Evolutionary conservation across 164 flowering plant genomes (phyloP).

Genomic region (Buxus sempervirens): DNA sequence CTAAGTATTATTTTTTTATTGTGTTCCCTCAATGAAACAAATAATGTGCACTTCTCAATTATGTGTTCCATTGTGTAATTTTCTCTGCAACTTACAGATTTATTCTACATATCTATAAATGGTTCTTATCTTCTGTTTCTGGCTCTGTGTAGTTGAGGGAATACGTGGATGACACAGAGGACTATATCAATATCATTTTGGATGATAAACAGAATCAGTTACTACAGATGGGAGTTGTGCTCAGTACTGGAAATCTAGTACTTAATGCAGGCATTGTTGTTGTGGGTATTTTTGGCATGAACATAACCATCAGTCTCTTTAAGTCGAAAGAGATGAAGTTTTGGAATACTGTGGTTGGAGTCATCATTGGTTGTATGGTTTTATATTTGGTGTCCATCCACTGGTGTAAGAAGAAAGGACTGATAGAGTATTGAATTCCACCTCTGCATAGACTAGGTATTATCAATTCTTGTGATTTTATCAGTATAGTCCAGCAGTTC

Average conservation of each 20-base stretch:
- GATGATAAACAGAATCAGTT: constrained; percentile 14
- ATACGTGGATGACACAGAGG: constrained; percentile 12
- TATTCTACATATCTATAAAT: neutral
- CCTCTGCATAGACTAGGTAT: neutral
- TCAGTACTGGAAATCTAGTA: constrained; percentile 4
- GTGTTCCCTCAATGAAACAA: neutral
- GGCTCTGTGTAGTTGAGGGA: constrained; percentile 4
- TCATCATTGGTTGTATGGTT: neutral
- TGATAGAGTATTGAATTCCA: neutral
- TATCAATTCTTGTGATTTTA: no score
- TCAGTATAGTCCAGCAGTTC: no score
- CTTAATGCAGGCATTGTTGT: constrained; percentile 2
- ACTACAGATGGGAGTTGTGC: constrained; percentile 13
- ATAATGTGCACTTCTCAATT: neutral
- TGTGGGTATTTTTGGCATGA: constrained; percentile 9
- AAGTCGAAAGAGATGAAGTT: neutral
- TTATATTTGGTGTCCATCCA: neutral
- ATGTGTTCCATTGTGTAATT: neutral
- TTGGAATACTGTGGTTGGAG: constrained; percentile 5
- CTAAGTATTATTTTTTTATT: neutral
- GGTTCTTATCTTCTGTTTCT: neutral
- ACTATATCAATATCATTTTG: constrained; percentile 9
- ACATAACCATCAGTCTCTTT: constrained; percentile 2
- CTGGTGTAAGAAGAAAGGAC: neutral
- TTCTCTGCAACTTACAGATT: neutral